These are phyloP conservation scores for Pyrrhoderma noxium DNA, from an alignment of 1,284 basidiomycete genomes.

Conservation along the genomic window DNA sequence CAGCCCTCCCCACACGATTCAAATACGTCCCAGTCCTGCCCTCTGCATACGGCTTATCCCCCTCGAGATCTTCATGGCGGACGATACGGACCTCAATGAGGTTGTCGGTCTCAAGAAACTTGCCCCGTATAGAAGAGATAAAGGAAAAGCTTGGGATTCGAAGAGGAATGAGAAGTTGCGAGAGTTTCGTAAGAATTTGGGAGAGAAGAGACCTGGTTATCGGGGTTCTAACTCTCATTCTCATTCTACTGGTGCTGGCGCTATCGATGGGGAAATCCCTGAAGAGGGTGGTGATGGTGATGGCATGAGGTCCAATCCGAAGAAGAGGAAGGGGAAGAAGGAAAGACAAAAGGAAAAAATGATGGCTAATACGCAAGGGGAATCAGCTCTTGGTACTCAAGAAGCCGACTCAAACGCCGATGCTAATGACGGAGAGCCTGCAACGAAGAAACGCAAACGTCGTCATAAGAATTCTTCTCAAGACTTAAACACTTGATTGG, in stretches of 20 bases:
- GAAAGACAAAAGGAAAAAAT: conserved; percentile 51
- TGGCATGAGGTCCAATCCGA: conserved; percentile 30
- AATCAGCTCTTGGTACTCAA: neutral
- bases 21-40: conserved; percentile 76
- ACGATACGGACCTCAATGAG: conserved; percentile 88
- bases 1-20: conserved; percentile 86
- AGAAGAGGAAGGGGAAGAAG: conserved; percentile 72
- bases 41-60: conserved; percentile 66
- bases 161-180: conserved; percentile 62
- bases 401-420: neutral
- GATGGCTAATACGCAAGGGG: neutral
- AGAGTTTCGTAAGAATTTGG: conserved; percentile 63
- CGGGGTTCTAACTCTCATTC: neutral
- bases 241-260: conserved; percentile 8
- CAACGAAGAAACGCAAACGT: conserved; percentile 16
- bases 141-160: conserved; percentile 51
- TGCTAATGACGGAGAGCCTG: conserved; percentile 1
- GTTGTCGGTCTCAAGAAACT: conserved; percentile 85
- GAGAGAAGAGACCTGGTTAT: conserved; percentile 16
- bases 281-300: conserved; percentile 21
- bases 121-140: conserved; percentile 76
- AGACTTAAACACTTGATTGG: neutral
- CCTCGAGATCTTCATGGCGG: conserved; percentile 89
- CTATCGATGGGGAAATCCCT: conserved; percentile 12
- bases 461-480: conserved; percentile 9